phyloP scores from a whole-genome alignment of 352 stramenopile species.

The Pythium brachiatum region DNA sequence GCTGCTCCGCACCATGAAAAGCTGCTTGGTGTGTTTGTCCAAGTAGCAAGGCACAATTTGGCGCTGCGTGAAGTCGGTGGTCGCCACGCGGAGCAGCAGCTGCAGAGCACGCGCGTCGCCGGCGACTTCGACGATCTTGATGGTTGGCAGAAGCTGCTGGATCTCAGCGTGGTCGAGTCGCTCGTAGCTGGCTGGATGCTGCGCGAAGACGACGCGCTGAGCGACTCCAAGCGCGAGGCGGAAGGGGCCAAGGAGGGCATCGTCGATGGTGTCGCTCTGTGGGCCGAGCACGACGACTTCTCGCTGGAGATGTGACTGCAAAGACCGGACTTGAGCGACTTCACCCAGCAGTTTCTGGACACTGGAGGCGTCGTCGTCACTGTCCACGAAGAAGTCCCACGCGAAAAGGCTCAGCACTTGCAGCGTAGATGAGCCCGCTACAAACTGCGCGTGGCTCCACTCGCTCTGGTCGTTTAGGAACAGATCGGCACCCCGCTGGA shows the following conservation, averaged over 20 bases:
- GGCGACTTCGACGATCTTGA: slow-evolving; percentile 44
- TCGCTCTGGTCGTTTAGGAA: slow-evolving; percentile 71
- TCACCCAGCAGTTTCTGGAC: slow-evolving; percentile 38
- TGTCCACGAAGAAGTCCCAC: slow-evolving; percentile 43
- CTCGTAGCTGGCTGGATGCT: slow-evolving; percentile 39
- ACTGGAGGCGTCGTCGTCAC: slow-evolving; percentile 10
- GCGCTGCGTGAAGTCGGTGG: slow-evolving; percentile 25
- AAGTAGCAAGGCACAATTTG: slow-evolving; percentile 42
- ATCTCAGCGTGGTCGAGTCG: slow-evolving; percentile 37
- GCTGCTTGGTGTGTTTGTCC: slow-evolving; percentile 36
- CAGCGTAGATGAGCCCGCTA: slow-evolving; percentile 15
- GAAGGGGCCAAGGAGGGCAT: slow-evolving; percentile 9
- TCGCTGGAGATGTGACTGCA: slow-evolving; percentile 42
- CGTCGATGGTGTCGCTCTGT: slow-evolving; percentile 25
- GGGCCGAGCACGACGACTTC: slow-evolving; percentile 52
- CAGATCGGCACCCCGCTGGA: slow-evolving; percentile 28
- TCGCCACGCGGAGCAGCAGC: slow-evolving; percentile 50
- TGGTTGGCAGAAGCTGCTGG: slow-evolving; percentile 19
- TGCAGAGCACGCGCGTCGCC: slow-evolving; percentile 31
- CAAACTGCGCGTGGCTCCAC: slow-evolving; percentile 24
- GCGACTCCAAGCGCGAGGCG: slow-evolving; percentile 31
- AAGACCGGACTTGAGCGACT: slow-evolving; percentile 50
- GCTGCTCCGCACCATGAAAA: slow-evolving; percentile 26
- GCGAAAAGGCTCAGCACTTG: slow-evolving; percentile 53
- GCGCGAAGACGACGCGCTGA: slow-evolving; percentile 57